Evolutionary conservation across 2,329 filamentous ascomycete genomes (phyloP).

Genomic region (Orbilia ellipsospora): DNA sequence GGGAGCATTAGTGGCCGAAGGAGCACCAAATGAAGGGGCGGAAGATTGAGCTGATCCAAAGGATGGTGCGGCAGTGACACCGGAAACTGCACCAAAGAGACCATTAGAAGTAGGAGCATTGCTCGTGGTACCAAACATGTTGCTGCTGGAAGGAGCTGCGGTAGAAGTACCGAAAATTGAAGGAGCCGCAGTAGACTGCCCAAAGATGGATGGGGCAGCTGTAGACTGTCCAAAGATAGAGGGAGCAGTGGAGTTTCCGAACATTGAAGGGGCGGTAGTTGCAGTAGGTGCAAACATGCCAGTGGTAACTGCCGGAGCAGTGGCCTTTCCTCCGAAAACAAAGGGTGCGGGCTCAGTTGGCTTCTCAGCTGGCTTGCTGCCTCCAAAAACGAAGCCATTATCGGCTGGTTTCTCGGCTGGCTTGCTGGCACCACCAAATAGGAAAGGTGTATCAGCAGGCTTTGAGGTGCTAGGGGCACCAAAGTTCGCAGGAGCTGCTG

Average conservation of each 20-base stretch:
- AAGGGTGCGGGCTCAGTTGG: conserved; percentile 17
- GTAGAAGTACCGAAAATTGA: conserved; percentile 34
- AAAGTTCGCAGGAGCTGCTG: conserved; percentile 16
- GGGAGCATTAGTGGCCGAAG: conserved; percentile 16
- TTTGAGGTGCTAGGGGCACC: not conserved
- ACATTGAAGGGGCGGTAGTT: conserved; percentile 11
- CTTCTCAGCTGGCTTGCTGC: conserved; percentile 21
- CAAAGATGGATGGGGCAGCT: conserved; percentile 32
- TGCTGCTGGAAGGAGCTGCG: conserved; percentile 19
- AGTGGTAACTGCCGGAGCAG: conserved; percentile 15
- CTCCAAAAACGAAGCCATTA: conserved; percentile 14
- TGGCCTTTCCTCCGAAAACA: conserved; percentile 33
- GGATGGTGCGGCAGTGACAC: conserved; percentile 32
- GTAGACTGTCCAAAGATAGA: conserved; percentile 26
- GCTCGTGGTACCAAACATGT: conserved; percentile 39
- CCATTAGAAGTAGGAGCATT: conserved; percentile 33
- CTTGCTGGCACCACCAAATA: conserved; percentile 28
- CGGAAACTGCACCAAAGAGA: conserved; percentile 51
- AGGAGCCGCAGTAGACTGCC: conserved; percentile 23
- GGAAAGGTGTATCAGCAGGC: conserved; percentile 17
- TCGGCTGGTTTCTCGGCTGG: conserved; percentile 14
- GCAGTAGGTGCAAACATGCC: conserved; percentile 21
- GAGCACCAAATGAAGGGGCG: conserved; percentile 20
- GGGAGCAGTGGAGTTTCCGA: conserved; percentile 36
- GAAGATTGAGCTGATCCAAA: conserved; percentile 32